These are phyloP conservation scores for Tricholomella constricta DNA, from an alignment of 768 basidiomycete species.

Conservation along the genomic window DNA sequence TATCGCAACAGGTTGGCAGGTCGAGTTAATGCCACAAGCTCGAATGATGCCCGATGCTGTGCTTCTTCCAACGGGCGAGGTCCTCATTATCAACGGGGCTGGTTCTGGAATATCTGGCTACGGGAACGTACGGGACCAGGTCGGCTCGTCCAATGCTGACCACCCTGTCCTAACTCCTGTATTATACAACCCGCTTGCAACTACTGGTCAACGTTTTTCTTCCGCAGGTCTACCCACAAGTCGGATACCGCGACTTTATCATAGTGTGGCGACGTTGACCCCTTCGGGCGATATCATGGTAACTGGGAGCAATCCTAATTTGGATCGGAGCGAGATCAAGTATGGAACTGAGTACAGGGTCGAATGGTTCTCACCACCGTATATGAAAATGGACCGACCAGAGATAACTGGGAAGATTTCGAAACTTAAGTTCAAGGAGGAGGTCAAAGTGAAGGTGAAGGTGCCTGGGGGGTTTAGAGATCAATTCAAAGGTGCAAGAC, in stretches of 20 bases:
- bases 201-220: slow-evolving; percentile 60
- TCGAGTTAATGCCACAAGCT: slow-evolving; percentile 73
- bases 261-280: slow-evolving; percentile 80
- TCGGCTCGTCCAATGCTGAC: slow-evolving; percentile 79
- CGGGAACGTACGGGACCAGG: slow-evolving; percentile 67
- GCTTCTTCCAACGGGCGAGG: slow-evolving; percentile 72
- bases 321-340: slow-evolving; percentile 69
- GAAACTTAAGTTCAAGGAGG: slow-evolving; percentile 47
- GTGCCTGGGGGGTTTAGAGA: slow-evolving; percentile 29
- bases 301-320: slow-evolving; percentile 82
- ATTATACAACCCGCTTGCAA: slow-evolving; percentile 63
- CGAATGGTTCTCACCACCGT: slow-evolving; percentile 85
- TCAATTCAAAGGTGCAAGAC: slow-evolving; percentile 35
- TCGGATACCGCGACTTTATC: slow-evolving; percentile 74
- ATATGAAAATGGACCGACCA: slow-evolving; percentile 67
- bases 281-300: slow-evolving; percentile 75
- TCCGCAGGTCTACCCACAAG: slow-evolving; percentile 60
- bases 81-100: slow-evolving; percentile 79
- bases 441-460: slow-evolving; percentile 38
- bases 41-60: slow-evolving; percentile 83
- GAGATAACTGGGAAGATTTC: slow-evolving; percentile 37
- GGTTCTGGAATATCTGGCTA: slow-evolving; percentile 76
- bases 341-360: slow-evolving; percentile 90
- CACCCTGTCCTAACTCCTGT: slow-evolving; percentile 68
- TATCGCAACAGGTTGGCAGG: slow-evolving; percentile 69